Evolutionary conservation across 352 stramenopile species (phyloP).

Genomic region (Peronospora belbahrii): DNA sequence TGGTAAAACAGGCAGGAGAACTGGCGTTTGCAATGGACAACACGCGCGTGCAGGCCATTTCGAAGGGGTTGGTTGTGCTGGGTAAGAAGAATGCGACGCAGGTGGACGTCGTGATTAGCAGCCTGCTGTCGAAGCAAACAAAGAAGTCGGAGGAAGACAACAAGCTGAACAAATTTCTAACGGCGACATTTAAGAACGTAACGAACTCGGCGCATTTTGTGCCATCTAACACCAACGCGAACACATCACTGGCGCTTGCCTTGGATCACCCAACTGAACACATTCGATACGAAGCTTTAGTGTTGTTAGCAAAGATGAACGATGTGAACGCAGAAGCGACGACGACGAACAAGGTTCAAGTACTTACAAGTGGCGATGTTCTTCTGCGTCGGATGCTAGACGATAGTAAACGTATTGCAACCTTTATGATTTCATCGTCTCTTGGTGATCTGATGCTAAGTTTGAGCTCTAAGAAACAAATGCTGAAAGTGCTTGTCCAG

Average conservation of each 20-base stretch:
- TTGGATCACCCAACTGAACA: constrained; percentile 70
- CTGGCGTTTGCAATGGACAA: constrained; percentile 34
- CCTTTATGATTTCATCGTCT: constrained; percentile 44
- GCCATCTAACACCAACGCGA: constrained; percentile 46
- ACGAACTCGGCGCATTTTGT: constrained; percentile 76
- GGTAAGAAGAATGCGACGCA: constrained; percentile 54
- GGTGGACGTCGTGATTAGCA: constrained; percentile 37
- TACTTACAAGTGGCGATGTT: constrained; percentile 46
- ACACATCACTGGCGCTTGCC: constrained; percentile 65
- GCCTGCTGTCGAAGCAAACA: constrained; percentile 20
- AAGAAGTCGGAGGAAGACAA: constrained; percentile 44
- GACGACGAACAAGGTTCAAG: constrained; percentile 16
- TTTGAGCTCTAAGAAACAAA: constrained; percentile 43
- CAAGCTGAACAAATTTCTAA: constrained; percentile 51
- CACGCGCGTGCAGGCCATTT: constrained; percentile 37
- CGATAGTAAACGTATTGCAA: constrained; percentile 63
- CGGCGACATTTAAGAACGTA: constrained; percentile 57
- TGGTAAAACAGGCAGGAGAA: constrained; percentile 40
- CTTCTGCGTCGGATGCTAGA: constrained; percentile 67
- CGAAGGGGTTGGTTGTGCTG: constrained; percentile 34
- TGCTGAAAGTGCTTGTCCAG: constrained; percentile 42
- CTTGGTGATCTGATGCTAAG: constrained; percentile 51
- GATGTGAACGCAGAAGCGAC: constrained; percentile 15
- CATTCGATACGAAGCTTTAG: constrained; percentile 68
- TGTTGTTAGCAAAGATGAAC: constrained; percentile 55